These are phyloP conservation scores for Alloteropsis semialata DNA, from an alignment of 176 grass and related monocot genomes.

Conservation along the genomic window DNA sequence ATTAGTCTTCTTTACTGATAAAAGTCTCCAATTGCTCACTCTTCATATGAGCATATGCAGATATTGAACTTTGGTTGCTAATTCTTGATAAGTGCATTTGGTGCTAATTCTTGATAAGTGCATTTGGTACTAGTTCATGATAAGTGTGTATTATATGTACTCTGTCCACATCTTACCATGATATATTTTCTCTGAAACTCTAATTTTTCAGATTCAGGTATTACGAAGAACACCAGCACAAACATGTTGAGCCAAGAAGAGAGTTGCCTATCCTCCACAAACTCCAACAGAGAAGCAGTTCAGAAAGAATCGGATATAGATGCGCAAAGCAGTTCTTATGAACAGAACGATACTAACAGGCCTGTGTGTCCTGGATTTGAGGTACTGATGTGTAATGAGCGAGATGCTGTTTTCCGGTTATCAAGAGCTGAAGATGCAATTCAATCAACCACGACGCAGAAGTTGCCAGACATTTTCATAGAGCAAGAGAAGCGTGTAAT, in stretches of 20 bases:
- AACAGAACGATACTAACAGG: not conserved
- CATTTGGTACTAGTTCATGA: too few species aligned
- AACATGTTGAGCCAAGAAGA: conserved; percentile 12
- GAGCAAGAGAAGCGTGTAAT: conserved; percentile 39
- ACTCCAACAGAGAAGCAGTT: conserved; percentile 4
- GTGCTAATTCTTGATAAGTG: not conserved
- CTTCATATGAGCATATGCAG: not conserved
- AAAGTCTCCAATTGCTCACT: not conserved
- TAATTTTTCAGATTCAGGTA: conserved; percentile 10
- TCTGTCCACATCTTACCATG: not conserved
- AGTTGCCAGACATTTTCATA: conserved; percentile 8
- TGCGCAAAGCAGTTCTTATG: conserved; percentile 3
- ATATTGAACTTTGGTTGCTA: not conserved
- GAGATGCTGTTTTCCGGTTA: conserved; percentile 21
- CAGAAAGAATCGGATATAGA: conserved; percentile 9
- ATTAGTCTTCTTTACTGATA: not conserved
- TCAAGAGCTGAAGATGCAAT: conserved; percentile 7
- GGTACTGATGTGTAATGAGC: conserved; percentile 41
- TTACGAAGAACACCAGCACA: not conserved
- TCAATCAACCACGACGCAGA: not conserved
- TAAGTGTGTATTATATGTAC: not conserved
- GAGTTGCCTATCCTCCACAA: conserved; percentile 23
- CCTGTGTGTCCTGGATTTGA: conserved; percentile 36
- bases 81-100: not conserved
- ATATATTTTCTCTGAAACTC: not conserved